These are phyloP conservation scores for Aspergillus flavus DNA, from an alignment of 2,329 filamentous ascomycete genomes.

Conservation along the genomic window DNA sequence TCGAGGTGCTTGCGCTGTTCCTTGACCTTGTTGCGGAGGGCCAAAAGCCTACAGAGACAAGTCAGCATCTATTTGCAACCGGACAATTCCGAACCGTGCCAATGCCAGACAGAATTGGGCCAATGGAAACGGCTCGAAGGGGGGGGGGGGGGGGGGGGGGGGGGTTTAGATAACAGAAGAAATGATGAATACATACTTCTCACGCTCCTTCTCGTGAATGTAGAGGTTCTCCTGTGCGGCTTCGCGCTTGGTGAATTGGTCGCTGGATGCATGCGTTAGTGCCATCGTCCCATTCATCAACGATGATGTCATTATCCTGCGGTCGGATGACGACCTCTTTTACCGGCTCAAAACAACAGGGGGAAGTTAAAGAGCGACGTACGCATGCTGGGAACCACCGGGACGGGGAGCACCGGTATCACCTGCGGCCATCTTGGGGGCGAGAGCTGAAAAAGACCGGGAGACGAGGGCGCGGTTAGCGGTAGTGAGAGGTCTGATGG, in stretches of 20 bases:
- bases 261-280: constrained; percentile 55
- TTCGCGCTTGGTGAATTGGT: constrained; percentile 92
- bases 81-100: background rate
- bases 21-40: constrained; percentile 68
- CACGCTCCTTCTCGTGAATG: constrained; percentile 83
- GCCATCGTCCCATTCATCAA: background rate
- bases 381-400: constrained; percentile 42
- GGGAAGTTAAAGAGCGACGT: constrained; percentile 22
- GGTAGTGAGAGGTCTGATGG: constrained; percentile 61
- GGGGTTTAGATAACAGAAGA: background rate
- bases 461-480: constrained; percentile 52
- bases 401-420: constrained; percentile 61
- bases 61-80: constrained; percentile 12
- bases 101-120: background rate
- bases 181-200: constrained; percentile 62
- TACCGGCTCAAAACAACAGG: background rate
- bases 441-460: constrained; percentile 65
- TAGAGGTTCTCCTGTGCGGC: constrained; percentile 81
- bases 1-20: constrained; percentile 83
- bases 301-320: constrained; percentile 23
- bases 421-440: constrained; percentile 67
- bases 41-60: constrained; percentile 57
- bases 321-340: background rate
- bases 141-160: too few relatives aligned
- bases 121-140: background rate